Evolutionary conservation across 1,284 basidiomycete species (phyloP), one percentile per base, ranked within the genome.

Genomic region (Agroathelia rolfsii): DNA sequence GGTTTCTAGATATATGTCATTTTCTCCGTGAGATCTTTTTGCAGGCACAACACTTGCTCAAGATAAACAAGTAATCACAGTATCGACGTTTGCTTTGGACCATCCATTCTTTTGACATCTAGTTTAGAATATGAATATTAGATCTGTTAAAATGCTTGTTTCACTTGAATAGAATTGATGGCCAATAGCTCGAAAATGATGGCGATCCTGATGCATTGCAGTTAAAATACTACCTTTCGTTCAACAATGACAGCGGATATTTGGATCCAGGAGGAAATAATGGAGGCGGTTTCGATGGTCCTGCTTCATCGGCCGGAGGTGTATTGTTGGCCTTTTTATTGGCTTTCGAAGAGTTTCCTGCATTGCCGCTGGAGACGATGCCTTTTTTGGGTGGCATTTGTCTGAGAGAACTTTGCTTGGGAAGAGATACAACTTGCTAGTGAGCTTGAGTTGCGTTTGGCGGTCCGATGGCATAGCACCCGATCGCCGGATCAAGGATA

Each of bases 51-150:
- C 21, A 30, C 16, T 31, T n/a, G n/a, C n/a, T n/a, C n/a, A n/a
- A n/a, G n/a, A 21, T 21, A 37, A 19, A 24, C 21, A 35, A 11
- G 13, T 16, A 52, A 68, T 53, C 50, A 86, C 84, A 20, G 80
- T 73, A 37, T 86, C 77, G 13, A 90, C 68, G 6, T 58, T 51
- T 1, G 87, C 76, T 40, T 80, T 79, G 38, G 88, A 83, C 87
- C 86, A 93, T 1, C 81, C 83, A 38, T 72, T 68, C 54, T 88
- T 88, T 48, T 87, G 84, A 47, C 87, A 90, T 52, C 86, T 81
- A 36, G 7, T 41, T n/a, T n/a, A n/a, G n/a, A n/a, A n/a, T n/a
- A n/a, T n/a, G n/a, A n/a, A n/a, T n/a, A n/a, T n/a, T n/a, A n/a
- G n/a, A n/a, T n/a, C n/a, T n/a, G n/a, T n/a, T n/a, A n/a, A n/a